A percentile compares a stretch with the other conserved stretches of the same genome.
Evolutionary conservation across 441 rosid species (phyloP).

Genomic region (Populus hybrid): DNA sequence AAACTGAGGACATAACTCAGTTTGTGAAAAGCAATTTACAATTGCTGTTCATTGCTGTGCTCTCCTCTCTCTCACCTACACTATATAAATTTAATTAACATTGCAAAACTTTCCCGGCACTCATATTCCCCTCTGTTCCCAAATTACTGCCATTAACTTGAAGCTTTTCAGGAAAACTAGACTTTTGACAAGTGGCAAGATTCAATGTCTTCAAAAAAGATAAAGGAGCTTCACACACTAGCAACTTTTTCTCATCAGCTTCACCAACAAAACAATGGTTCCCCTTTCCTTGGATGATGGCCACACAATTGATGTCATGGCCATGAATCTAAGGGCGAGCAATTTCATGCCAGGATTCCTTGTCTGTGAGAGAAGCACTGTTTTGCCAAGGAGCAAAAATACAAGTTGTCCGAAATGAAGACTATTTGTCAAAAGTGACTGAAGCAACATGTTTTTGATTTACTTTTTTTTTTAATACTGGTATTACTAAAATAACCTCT

Average conservation of each 20-base stretch:
- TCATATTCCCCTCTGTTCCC: too few species aligned
- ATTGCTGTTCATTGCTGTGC: too few species aligned
- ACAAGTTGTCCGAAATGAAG: conserved; percentile 68
- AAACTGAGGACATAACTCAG: too few species aligned
- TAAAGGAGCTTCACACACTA: conserved; percentile 90
- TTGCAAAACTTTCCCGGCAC: too few species aligned
- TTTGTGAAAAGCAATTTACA: too few species aligned
- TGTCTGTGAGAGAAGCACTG: conserved; percentile 29
- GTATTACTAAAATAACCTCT: too few species aligned
- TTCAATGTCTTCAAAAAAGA: conserved; percentile 83
- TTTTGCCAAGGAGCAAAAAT: conserved; percentile 79
- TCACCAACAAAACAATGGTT: conserved; percentile 91
- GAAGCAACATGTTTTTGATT: neutral
- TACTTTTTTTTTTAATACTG: too few species aligned
- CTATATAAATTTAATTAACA: too few species aligned
- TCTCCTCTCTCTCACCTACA: too few species aligned
- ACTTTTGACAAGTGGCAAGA: conserved; percentile 43
- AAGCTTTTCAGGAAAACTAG: conserved; percentile 50
- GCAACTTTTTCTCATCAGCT: conserved; percentile 92
- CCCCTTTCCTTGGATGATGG: conserved; percentile 79
- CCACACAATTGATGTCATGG: conserved; percentile 82
- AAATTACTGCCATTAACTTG: conserved; percentile 32
- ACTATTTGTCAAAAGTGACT: neutral
- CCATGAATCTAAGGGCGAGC: conserved; percentile 98
- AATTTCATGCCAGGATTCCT: conserved; percentile 82